Base-by-base conservation (phyloP, 768 basidiomycete genomes). In the Trametes meyenii region DNA sequence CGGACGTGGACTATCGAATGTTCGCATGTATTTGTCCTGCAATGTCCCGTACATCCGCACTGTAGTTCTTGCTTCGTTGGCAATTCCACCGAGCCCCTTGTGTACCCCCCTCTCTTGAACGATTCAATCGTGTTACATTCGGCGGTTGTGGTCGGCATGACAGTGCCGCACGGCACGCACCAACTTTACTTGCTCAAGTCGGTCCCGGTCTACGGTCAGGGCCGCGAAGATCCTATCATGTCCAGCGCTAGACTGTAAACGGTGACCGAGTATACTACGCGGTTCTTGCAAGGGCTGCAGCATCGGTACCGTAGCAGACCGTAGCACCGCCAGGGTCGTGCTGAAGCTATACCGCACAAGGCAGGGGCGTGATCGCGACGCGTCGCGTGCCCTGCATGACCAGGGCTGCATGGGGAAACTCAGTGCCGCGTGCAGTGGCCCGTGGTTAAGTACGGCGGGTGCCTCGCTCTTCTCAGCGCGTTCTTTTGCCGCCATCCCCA, bases 1-100 rank as follows among this genome's bases (percentile, higher is more conserved):
- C 61, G 62, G 67, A 68, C 67, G 62, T 68, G 64, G 67, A 68
- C 64, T 62, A 56, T 60, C 62, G 65, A 67, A 56, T 64, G 63
- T 67, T 67, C 67, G 60, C 64, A 61, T 68, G 67, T 68, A 68
- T 65, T 68, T 68, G 66, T 67, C 64, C 61, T 60, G 58, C 56
- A 62, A 58, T 61, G 60, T 57, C 62, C 66, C 64, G 60, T 64
- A 67, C 66, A 59, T 61, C 58, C 57, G 60, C 62, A 58, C 62
- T 58, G 60, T 67, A 62, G 58, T 63, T 61, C 54, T 63, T 59
- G 55, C 48, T 60, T 64, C 49, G 58, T 53, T 45, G 24, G 21
- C 61, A 46, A 58, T 60, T 29, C 50, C 46, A 56, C 40, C 23
- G 42, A 40, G 45, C n/a, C 24, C 21, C 50, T 26, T 50, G 42